Conservation (phyloP, 441 rosid genomes). For the Pelargonium australe region DNA sequence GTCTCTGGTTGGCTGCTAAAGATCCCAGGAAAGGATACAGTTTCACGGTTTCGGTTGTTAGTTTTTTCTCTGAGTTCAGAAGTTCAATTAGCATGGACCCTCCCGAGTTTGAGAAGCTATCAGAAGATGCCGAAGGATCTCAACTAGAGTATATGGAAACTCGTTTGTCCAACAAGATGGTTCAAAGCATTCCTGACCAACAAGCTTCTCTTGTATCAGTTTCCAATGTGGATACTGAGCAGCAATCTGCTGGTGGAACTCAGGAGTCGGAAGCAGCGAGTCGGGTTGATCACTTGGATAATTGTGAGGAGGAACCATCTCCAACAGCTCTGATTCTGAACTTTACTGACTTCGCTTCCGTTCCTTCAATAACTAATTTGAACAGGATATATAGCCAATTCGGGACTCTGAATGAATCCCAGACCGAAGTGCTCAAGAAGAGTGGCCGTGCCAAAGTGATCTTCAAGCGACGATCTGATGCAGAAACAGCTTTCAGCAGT, state of each 20-base stretch:
- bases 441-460: slow-evolving; percentile 58
- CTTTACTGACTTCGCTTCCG: slow-evolving; percentile 39
- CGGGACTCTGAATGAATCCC: slow-evolving; percentile 42
- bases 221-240: slow-evolving; percentile 19
- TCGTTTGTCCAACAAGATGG: slow-evolving; percentile 20
- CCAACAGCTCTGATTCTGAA: slow-evolving; percentile 57
- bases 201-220: slow-evolving; percentile 14
- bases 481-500: slow-evolving; percentile 68
- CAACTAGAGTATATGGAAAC: slow-evolving; percentile 22
- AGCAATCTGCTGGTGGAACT: slow-evolving; percentile 19
- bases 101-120: slow-evolving; percentile 5
- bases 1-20: slow-evolving; percentile 34
- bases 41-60: slow-evolving; percentile 22
- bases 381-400: slow-evolving; percentile 54
- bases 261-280: slow-evolving; percentile 21
- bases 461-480: slow-evolving; percentile 49
- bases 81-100: slow-evolving; percentile 34
- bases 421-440: slow-evolving; percentile 49
- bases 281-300: slow-evolving; percentile 11
- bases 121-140: slow-evolving; percentile 23
- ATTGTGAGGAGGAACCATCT: slow-evolving; percentile 19
- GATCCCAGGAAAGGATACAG: slow-evolving; percentile 25
- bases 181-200: slow-evolving; percentile 18
- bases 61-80: slow-evolving; percentile 38
- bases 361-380: slow-evolving; percentile 48